Evolutionary conservation across 768 basidiomycete species (phyloP).

Genomic region (Hebeloma cylindrosporum): DNA sequence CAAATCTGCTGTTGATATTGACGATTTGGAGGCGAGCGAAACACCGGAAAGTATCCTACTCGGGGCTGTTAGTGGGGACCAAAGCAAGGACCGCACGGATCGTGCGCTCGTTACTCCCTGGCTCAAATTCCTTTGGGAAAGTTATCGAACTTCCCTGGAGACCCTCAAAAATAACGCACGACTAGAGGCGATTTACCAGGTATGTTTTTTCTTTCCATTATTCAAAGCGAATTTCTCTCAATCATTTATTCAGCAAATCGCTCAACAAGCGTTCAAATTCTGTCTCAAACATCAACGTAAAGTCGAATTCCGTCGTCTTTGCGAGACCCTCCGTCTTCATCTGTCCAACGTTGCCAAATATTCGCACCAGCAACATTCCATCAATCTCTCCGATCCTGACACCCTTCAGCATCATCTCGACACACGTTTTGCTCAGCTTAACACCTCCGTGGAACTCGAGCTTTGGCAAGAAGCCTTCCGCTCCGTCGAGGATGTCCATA

Average conservation of each 20-base stretch:
- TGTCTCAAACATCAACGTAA: slow-evolving; percentile 92
- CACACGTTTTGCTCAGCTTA: slow-evolving; percentile 94
- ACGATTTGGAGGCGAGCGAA: slow-evolving; percentile 94
- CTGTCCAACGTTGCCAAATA: slow-evolving; percentile 95
- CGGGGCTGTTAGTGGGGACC: slow-evolving; percentile 85
- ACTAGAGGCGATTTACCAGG: slow-evolving; percentile 93
- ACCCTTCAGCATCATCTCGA: slow-evolving; percentile 95
- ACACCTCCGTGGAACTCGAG: slow-evolving; percentile 95
- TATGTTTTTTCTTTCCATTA: slow-evolving; percentile 33
- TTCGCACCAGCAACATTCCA: slow-evolving; percentile 87
- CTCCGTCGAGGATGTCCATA: slow-evolving; percentile 97
- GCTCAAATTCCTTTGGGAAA: slow-evolving; percentile 99
- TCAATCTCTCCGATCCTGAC: slow-evolving; percentile 94
- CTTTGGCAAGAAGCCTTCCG: slow-evolving; percentile 99
- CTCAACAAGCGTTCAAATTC: slow-evolving; percentile 96
- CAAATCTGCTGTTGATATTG: slow-evolving; percentile 75
- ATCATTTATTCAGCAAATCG: slow-evolving; percentile 68
- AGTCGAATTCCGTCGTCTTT: slow-evolving; percentile 95
- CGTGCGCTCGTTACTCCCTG: slow-evolving; percentile 94
- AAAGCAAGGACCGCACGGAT: slow-evolving; percentile 93
- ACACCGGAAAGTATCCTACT: slow-evolving; percentile 91
- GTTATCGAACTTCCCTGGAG: slow-evolving; percentile 92
- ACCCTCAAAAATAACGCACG: slow-evolving; percentile 95
- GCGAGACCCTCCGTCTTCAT: slow-evolving; percentile 94
- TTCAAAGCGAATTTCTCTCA: neutral